Conservation (phyloP, 768 basidiomycete species). For the Neoboletus subvelutipes region DNA sequence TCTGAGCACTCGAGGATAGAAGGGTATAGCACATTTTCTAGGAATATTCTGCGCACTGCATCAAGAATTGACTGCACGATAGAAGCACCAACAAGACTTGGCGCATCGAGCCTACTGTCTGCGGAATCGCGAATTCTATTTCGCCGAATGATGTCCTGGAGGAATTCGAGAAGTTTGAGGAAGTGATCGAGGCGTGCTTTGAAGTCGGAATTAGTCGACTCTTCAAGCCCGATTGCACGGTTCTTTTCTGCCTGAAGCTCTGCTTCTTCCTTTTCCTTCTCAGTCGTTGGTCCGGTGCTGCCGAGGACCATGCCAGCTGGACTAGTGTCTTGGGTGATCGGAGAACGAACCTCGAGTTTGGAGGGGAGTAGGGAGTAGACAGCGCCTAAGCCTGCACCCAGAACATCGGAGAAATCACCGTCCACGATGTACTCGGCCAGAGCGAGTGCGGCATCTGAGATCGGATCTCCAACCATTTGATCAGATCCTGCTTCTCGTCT, state of each 20-base stretch:
- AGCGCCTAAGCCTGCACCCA: constrained; percentile 89
- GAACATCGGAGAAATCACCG: constrained; percentile 97
- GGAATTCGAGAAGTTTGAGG: constrained; percentile 85
- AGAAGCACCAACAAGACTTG: constrained; percentile 69
- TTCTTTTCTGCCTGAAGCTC: constrained; percentile 50
- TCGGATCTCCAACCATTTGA: constrained; percentile 51
- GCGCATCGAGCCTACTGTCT: constrained; percentile 48
- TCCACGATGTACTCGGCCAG: constrained; percentile 92
- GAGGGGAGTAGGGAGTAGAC: constrained; percentile 89
- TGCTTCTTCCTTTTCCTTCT: constrained; percentile 57
- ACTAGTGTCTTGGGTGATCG: constrained; percentile 37
- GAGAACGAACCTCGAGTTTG: constrained; percentile 71
- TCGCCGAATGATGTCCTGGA: constrained; percentile 83
- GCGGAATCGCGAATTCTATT: constrained; percentile 45
- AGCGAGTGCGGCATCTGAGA: constrained; percentile 81
- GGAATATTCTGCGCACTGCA: constrained; percentile 80
- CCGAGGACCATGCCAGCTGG: constrained; percentile 73
- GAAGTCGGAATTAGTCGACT: constrained; percentile 74
- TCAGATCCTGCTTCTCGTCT: constrained; percentile 34
- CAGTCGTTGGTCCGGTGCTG: constrained; percentile 50
- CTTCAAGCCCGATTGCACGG: constrained; percentile 68
- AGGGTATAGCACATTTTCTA: constrained; percentile 92
- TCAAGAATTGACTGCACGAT: constrained; percentile 83
- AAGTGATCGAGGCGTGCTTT: constrained; percentile 82
- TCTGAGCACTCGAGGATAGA: constrained; percentile 93